phyloP scores from a whole-genome alignment of 805 yeast species.

The Zygotorulaspora florentina region DNA sequence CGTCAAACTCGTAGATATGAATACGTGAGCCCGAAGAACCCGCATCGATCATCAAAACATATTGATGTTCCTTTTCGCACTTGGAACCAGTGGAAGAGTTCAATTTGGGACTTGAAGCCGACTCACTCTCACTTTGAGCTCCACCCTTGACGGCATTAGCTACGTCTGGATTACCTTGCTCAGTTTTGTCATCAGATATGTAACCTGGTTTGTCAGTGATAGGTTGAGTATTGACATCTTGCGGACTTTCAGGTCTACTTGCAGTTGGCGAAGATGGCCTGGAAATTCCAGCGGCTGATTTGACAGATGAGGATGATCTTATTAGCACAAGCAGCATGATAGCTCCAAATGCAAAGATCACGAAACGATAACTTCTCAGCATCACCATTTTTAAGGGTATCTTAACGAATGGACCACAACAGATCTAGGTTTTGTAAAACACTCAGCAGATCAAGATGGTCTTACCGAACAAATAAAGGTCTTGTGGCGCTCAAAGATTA shows the following conservation, averaged over 20 bases:
- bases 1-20: conserved; percentile 88
- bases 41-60: conserved; percentile 93
- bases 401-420: background rate
- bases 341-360: conserved; percentile 48
- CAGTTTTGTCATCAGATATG: conserved; percentile 20
- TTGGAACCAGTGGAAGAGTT: conserved; percentile 14
- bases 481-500: no score
- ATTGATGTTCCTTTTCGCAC: conserved; percentile 51
- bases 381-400: background rate
- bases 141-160: conserved; percentile 26
- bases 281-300: conserved; percentile 15
- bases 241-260: conserved; percentile 16
- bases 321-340: conserved; percentile 49
- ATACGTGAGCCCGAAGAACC: conserved; percentile 97
- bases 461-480: no score
- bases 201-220: conserved; percentile 25
- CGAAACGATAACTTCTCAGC: conserved; percentile 45
- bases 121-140: background rate
- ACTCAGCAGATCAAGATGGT: no score
- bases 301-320: conserved; percentile 38
- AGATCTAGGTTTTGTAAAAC: no score
- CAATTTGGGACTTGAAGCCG: background rate
- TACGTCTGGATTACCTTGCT: conserved; percentile 21
- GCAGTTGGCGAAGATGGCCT: conserved; percentile 18
- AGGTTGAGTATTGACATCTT: conserved; percentile 21